These are phyloP conservation scores for Circinella minor DNA, from an alignment of 371 early-diverging fungal genomes.

Conservation along the genomic window DNA sequence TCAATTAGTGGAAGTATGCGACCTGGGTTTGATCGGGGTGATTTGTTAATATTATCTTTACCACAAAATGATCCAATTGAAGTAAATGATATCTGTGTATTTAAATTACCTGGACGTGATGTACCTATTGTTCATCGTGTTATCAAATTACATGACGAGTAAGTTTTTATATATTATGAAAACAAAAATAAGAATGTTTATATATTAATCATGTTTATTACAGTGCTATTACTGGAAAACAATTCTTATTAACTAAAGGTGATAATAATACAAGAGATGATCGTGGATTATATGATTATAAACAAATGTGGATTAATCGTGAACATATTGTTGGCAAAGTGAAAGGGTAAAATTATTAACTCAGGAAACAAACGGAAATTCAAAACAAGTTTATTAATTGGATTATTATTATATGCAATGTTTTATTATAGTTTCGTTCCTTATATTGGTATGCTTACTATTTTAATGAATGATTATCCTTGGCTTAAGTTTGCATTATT, in stretches of 20 bases:
- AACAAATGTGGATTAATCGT: conserved; percentile 90
- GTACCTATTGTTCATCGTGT: conserved; percentile 99
- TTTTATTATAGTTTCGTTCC: conserved; percentile 72
- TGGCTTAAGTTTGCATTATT: conserved; percentile 84
- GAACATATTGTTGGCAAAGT: conserved; percentile 93
- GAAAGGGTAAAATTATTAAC: conserved; percentile 59
- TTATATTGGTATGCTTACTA: conserved; percentile 97
- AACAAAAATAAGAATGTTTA: not conserved
- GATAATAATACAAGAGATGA: conserved; percentile 98
- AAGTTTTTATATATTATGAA: conserved; percentile 21
- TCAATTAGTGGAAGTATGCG: conserved; percentile 95
- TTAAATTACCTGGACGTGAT: conserved; percentile 87
- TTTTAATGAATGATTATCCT: conserved; percentile 94
- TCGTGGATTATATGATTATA: conserved; percentile 87
- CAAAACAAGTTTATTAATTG: not conserved
- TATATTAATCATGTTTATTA: not conserved
- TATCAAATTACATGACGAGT: conserved; percentile 87
- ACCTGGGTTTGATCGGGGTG: conserved; percentile 98
- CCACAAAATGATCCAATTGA: conserved; percentile 69
- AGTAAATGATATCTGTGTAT: conserved; percentile 97
- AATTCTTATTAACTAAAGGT: conserved; percentile 96
- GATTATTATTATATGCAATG: not conserved
- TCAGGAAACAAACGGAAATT: not conserved
- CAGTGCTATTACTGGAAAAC: conserved; percentile 69
- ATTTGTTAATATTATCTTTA: conserved; percentile 90